Base-by-base conservation (phyloP, 495 filamentous ascomycete species). In the Penicillium pancosmium region DNA sequence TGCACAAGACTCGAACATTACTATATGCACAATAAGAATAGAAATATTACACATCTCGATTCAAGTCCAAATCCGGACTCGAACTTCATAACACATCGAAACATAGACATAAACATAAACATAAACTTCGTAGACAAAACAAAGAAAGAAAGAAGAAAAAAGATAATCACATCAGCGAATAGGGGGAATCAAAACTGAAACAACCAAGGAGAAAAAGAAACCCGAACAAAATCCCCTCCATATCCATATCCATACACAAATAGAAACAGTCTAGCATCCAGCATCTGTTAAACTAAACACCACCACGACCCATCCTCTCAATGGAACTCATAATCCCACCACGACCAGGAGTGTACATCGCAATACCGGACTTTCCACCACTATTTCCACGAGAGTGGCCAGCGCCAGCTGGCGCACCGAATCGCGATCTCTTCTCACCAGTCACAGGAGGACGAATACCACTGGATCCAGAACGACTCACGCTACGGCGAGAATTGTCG, bases 271-370 rank as follows among this genome's bases (percentile, higher is more conserved):
- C 27, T n/a, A 31, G 27, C 27, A 8, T 31, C 27, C 8, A 9
- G 27, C 23, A 23, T 23, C 23, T 23, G 23, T 23, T 23, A 21
- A 54, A 27, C 19, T 3, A 12, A 34, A 19, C 63, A 55, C 70
- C 72, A 46, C 77, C 75, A 35, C 74, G 70, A 10, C 86, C 86
- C 86, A 88, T 89, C 70, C 84, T 80, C 74, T 89, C 87, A 72
- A 89, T 88, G 6, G 84, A 87, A 47, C 81, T 83, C 87, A 90
- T 88, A 58, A 89, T 87, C 40, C 86, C 84, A 54, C 80, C 81
- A 33, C 82, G 75, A 52, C 78, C 77, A 11, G 77, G 77, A 1
- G 75, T 77, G 36, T 69, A 72, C 35, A 78, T 68, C 18, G 76
- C 76, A 62, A 80, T 80, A 2, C 76, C 76, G 19, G 76, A 78